A percentile compares a stretch with the other conserved stretches of the same genome.
Evolutionary conservation across 306 rosid genomes (phyloP).

Genomic region (Luffa aegyptiaca): DNA sequence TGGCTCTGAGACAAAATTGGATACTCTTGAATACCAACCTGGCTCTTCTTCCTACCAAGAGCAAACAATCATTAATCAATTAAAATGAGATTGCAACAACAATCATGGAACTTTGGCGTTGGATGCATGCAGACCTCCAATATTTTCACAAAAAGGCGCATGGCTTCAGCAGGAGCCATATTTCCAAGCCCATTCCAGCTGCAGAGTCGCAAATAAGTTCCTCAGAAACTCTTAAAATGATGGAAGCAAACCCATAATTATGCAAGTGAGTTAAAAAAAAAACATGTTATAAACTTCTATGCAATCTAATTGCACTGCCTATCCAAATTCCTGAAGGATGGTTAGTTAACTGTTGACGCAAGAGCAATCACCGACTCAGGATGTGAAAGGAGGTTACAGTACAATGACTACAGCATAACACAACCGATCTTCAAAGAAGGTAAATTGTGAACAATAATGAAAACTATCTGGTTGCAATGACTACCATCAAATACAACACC

Average conservation of each 20-base stretch:
- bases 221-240: conserved; percentile 13
- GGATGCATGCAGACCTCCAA: conserved; percentile 52
- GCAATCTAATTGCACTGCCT: not conserved
- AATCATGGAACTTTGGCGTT: not conserved
- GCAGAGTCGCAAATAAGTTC: conserved; percentile 23
- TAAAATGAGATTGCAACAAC: conserved; percentile 9
- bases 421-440: not conserved
- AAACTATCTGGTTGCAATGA: not conserved
- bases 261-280: not conserved
- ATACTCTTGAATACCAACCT: conserved; percentile 92
- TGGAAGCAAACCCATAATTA: conserved; percentile 7
- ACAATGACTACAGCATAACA: not conserved
- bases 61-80: conserved; percentile 17
- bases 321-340: not conserved
- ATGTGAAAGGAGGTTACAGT: not conserved
- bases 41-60: conserved; percentile 85
- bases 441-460: not conserved
- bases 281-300: not conserved
- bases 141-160: conserved; percentile 97
- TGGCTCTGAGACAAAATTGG: conserved; percentile 58
- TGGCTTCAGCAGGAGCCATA: conserved; percentile 78
- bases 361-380: not conserved
- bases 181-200: conserved; percentile 97
- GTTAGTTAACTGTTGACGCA: not conserved
- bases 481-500: not conserved